Percentiles rank a stretch among this genome's conserved stretches.
Evolutionary conservation across 768 basidiomycete genomes (phyloP).

Genomic region (Trametes cubensis): DNA sequence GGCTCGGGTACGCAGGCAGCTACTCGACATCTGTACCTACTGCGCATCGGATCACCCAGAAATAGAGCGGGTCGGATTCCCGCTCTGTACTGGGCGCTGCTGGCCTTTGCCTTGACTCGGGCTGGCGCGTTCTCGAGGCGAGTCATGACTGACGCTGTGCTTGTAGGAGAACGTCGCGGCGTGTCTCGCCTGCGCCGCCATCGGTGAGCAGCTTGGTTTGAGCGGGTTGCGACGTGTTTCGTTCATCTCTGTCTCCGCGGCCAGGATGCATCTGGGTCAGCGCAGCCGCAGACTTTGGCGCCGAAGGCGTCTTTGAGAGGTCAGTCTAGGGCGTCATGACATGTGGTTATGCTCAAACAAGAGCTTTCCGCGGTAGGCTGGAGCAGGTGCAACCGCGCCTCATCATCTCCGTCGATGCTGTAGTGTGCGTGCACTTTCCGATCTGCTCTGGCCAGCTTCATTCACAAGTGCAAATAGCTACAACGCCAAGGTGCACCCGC

Average conservation of each 20-base stretch:
- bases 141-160: slow-evolving; percentile 7
- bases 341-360: slow-evolving; percentile 8
- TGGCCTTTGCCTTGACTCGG: too few species aligned
- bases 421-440: slow-evolving; percentile 52
- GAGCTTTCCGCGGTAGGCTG: slow-evolving; percentile 44
- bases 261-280: slow-evolving; percentile 77
- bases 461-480: slow-evolving; percentile 47
- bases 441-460: neutral
- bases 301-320: slow-evolving; percentile 76
- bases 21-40: too few species aligned
- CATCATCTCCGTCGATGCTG: slow-evolving; percentile 72
- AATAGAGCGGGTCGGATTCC: neutral
- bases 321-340: slow-evolving; percentile 31
- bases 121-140: neutral
- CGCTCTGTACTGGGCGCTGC: neutral
- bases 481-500: slow-evolving; percentile 69
- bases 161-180: slow-evolving; percentile 67
- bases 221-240: neutral
- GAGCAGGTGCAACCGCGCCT: slow-evolving; percentile 78
- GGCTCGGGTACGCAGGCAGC: neutral
- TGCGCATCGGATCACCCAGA: neutral
- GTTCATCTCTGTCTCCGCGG: neutral
- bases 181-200: slow-evolving; percentile 67
- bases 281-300: slow-evolving; percentile 82
- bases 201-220: slow-evolving; percentile 41